phyloP scores from a whole-genome alignment of 805 yeast species.

The Wickerhamiella parazyma region DNA sequence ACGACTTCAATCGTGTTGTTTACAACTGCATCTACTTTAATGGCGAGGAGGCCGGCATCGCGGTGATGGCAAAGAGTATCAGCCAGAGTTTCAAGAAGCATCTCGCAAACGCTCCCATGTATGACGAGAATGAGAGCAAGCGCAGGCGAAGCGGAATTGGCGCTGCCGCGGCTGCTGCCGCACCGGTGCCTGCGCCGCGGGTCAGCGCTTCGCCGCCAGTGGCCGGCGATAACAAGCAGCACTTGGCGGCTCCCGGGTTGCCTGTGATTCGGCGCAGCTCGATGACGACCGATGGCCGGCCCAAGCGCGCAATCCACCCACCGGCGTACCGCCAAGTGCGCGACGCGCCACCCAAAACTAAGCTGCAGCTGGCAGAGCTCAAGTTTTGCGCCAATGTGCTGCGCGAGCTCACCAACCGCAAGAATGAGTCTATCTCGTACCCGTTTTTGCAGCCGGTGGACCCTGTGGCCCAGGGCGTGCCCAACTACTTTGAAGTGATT shows the following conservation, averaged over 20 bases:
- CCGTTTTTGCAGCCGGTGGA: constrained; percentile 93
- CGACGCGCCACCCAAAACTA: constrained; percentile 57
- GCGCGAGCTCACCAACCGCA: constrained; percentile 70
- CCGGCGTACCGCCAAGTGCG: constrained; percentile 91
- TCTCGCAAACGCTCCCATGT: constrained; percentile 78
- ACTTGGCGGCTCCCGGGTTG: constrained; percentile 28
- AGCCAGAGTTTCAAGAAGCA: constrained; percentile 91
- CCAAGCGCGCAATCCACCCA: constrained; percentile 92
- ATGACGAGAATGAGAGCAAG: constrained; percentile 23
- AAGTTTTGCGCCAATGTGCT: constrained; percentile 71
- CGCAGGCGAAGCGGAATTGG: constrained; percentile 18
- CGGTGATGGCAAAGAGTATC: constrained; percentile 83
- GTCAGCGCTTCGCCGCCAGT: constrained; percentile 8
- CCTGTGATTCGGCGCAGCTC: constrained; percentile 66
- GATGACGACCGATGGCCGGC: constrained; percentile 55
- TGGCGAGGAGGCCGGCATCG: constrained; percentile 68
- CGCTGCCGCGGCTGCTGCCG: constrained; percentile 20
- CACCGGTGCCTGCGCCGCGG: constrained; percentile 7
- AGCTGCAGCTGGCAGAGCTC: constrained; percentile 80
- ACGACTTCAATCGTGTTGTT: constrained; percentile 77
- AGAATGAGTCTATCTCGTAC: constrained; percentile 70
- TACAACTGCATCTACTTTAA: constrained; percentile 70
- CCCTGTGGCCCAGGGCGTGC: constrained; percentile 85
- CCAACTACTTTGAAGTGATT: constrained; percentile 73
- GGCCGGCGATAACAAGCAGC: constrained; percentile 6